Conservation (phyloP, 2,329 filamentous ascomycete species). For the Xylariaceae sp. region DNA sequence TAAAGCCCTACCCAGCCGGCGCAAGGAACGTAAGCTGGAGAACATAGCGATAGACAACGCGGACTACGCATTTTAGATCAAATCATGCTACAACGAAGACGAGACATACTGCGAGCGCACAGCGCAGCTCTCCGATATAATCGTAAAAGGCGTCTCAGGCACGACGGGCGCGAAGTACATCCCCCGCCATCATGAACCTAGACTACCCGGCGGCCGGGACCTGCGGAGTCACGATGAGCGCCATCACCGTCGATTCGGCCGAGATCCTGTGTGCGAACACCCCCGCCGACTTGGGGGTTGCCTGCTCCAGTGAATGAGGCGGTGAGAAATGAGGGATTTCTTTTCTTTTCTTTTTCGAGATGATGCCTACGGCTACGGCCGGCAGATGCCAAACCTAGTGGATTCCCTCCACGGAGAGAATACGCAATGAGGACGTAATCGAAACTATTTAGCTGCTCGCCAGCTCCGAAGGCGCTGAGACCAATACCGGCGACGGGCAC, state of each 20-base stretch:
- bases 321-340: background rate
- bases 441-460: too few species aligned
- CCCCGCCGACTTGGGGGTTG: conserved; percentile 8
- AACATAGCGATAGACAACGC: conserved; percentile 13
- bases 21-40: conserved; percentile 17
- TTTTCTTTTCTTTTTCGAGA: too few species aligned
- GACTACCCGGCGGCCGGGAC: conserved; percentile 11
- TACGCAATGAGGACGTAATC: background rate
- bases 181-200: conserved; percentile 13
- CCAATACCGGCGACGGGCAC: too few species aligned
- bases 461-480: too few species aligned
- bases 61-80: conserved; percentile 20
- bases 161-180: conserved; percentile 8
- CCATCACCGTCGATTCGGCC: conserved; percentile 10
- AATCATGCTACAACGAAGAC: conserved; percentile 16
- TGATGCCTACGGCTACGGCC: too few species aligned
- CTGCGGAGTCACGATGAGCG: conserved; percentile 13
- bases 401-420: background rate
- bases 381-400: too few species aligned
- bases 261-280: conserved; percentile 17
- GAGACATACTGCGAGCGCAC: conserved; percentile 9
- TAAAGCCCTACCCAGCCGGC: conserved; percentile 16
- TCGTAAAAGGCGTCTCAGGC: conserved; percentile 10
- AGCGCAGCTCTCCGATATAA: conserved; percentile 11
- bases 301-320: conserved; percentile 13